A percentile compares a stretch with the other conserved stretches of the same genome.
Conservation (phyloP, 1,284 basidiomycete species). For the Rhodofomes roseus region DNA sequence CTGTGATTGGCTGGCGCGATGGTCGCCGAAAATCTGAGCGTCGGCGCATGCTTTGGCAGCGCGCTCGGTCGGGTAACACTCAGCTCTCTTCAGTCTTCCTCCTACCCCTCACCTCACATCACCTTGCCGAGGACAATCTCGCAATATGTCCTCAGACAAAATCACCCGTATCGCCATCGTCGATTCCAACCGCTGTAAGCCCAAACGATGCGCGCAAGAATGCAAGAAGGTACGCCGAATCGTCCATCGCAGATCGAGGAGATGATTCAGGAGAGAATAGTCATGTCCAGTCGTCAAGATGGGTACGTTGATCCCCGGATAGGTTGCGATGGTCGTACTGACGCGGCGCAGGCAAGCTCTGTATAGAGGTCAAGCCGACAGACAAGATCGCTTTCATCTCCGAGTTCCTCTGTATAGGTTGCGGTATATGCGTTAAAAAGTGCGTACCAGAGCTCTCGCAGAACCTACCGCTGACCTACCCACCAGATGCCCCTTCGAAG, state of each 20-base stretch:
- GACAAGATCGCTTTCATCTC: conserved; percentile 98
- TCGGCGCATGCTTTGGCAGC: neutral
- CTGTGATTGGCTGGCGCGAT: neutral
- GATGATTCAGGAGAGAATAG: conserved; percentile 32
- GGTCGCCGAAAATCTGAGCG: neutral
- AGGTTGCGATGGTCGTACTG: neutral
- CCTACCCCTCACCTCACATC: neutral
- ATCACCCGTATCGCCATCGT: conserved; percentile 96
- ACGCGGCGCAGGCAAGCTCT: conserved; percentile 73
- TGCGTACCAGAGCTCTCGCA: conserved; percentile 36
- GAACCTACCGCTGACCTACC: neutral
- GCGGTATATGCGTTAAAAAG: conserved; percentile 99
- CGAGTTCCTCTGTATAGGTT: conserved; percentile 94
- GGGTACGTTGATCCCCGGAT: conserved; percentile 47
- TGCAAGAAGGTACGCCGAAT: conserved; percentile 76
- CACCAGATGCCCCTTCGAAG: conserved; percentile 93
- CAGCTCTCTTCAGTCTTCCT: neutral
- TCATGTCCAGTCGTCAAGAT: conserved; percentile 98
- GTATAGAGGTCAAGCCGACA: conserved; percentile 92
- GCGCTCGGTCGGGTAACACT: no score
- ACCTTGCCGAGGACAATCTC: neutral
- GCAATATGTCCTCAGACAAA: conserved; percentile 52
- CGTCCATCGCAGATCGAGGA: neutral
- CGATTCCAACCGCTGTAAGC: conserved; percentile 90
- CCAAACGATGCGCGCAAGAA: conserved; percentile 88